Conservation (phyloP, 2,329 filamentous ascomycete species). For the Apiospora phragmitis region DNA sequence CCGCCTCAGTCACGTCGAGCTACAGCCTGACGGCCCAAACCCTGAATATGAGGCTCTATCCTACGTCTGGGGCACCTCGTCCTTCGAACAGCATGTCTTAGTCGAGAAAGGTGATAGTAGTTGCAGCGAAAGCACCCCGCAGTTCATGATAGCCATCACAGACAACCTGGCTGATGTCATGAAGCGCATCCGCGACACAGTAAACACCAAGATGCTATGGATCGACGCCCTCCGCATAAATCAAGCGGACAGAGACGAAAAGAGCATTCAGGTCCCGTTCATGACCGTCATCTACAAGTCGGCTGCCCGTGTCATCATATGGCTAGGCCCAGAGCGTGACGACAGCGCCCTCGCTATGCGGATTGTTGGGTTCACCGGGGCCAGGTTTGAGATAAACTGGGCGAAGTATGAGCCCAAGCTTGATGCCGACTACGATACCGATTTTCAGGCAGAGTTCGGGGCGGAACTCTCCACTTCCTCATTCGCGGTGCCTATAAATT, state of each 20-base stretch:
- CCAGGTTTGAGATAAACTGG: neutral
- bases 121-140: no score
- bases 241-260: slow-evolving; percentile 11
- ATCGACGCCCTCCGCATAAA: slow-evolving; percentile 19
- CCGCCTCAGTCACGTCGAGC: neutral
- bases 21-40: neutral
- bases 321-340: neutral
- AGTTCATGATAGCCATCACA: neutral
- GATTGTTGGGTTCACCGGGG: neutral
- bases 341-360: neutral
- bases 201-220: slow-evolving; percentile 1
- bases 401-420: neutral
- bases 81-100: neutral
- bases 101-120: neutral
- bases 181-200: neutral
- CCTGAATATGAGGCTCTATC: neutral
- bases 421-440: neutral
- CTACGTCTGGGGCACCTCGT: neutral
- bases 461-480: no score
- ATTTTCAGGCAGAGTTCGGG: neutral
- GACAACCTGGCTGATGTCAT: neutral
- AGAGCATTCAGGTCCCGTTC: slow-evolving; percentile 2
- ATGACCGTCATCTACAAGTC: slow-evolving; percentile 16
- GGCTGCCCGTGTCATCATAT: slow-evolving; percentile 9
- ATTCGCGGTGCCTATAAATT: neutral